Conservation (phyloP, 225 moss, liverwort and hornwort species). For the Pleurozium schreberi region DNA sequence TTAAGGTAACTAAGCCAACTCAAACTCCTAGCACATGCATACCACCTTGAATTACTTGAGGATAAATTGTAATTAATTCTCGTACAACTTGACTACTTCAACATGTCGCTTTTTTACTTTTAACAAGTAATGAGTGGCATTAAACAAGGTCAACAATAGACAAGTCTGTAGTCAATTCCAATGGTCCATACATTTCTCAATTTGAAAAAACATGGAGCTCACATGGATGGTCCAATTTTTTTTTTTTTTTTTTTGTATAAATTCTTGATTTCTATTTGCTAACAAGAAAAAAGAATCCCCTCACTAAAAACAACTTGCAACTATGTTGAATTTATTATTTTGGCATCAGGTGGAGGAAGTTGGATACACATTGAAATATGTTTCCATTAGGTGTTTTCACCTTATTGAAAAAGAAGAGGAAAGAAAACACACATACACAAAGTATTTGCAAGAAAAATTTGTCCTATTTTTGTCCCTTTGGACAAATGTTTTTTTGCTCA, state of each 20-base stretch:
- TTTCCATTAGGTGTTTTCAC: background rate
- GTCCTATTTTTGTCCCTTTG: no score
- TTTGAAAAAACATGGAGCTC: background rate
- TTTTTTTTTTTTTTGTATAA: no score
- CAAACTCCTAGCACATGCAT: rapidly evolving
- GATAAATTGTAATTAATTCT: background rate
- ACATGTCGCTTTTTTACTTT: background rate
- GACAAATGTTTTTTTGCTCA: no score
- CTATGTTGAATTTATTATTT: background rate
- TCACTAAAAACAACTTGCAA: background rate
- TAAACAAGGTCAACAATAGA: no score
- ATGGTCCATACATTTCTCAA: rapidly evolving
- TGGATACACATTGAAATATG: background rate
- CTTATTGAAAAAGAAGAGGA: background rate
- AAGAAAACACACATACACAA: background rate
- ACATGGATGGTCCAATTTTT: background rate
- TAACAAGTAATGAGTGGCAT: background rate
- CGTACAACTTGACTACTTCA: no score
- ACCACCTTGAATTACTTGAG: rapidly evolving
- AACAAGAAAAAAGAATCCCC: background rate
- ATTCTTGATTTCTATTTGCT: background rate
- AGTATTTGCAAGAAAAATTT: no score
- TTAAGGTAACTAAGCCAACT: background rate
- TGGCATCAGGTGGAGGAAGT: rapidly evolving
- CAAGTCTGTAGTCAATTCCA: background rate